phyloP scores from a whole-genome alignment of 1,139 yeast genomes.

The Yamadazyma diospyri region DNA sequence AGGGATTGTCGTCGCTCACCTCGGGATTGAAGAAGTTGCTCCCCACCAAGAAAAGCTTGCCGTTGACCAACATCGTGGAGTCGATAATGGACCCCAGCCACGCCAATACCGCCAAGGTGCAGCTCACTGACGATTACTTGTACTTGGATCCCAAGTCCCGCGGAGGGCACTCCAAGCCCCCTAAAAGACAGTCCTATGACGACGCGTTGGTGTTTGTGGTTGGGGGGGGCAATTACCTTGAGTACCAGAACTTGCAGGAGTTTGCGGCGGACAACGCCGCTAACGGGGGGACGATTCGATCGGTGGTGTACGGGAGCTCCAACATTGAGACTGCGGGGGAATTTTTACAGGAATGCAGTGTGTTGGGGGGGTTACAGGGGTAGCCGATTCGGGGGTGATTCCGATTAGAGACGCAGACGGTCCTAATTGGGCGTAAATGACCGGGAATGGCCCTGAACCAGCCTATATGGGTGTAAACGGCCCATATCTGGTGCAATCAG shows the following conservation, averaged over 20 bases:
- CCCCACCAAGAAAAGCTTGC: slow-evolving; percentile 84
- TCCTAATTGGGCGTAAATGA: too few species aligned
- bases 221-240: slow-evolving; percentile 95
- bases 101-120: slow-evolving; percentile 58
- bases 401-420: too few species aligned
- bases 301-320: slow-evolving; percentile 84
- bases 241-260: slow-evolving; percentile 90
- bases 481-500: too few species aligned
- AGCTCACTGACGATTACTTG: slow-evolving; percentile 81
- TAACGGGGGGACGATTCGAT: slow-evolving; percentile 27
- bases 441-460: too few species aligned
- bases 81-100: slow-evolving; percentile 81
- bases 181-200: slow-evolving; percentile 76
- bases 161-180: slow-evolving; percentile 87
- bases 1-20: slow-evolving; percentile 82
- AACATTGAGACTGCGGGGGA: slow-evolving; percentile 72
- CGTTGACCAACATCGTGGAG: slow-evolving; percentile 87
- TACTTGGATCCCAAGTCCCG: slow-evolving; percentile 89
- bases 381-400: too few species aligned
- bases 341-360: slow-evolving; percentile 70
- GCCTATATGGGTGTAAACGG: too few species aligned
- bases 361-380: slow-evolving; percentile 41
- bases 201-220: slow-evolving; percentile 87
- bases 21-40: slow-evolving; percentile 83
- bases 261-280: slow-evolving; percentile 48